Evolutionary conservation across 2,329 filamentous ascomycete species (phyloP).

Genomic region (Setomelanomma holmii): DNA sequence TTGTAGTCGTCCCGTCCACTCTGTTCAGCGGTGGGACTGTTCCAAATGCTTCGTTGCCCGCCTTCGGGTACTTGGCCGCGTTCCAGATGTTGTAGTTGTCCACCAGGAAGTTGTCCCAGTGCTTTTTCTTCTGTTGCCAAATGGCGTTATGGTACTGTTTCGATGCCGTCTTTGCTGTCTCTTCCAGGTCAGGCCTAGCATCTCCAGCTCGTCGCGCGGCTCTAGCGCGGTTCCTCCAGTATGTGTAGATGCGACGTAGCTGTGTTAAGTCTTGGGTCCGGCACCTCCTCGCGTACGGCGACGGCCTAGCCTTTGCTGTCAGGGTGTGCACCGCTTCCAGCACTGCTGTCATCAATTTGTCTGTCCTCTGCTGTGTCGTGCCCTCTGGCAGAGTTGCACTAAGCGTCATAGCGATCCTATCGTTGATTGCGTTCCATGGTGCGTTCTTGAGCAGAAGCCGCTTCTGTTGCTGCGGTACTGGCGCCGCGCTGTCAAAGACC

Average conservation of each 20-base stretch:
- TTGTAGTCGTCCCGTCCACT: conserved; percentile 12
- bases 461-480: background rate
- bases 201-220: too few relatives aligned
- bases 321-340: too few relatives aligned
- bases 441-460: too few relatives aligned
- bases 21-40: conserved; percentile 10
- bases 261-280: too few relatives aligned
- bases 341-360: conserved; percentile 9
- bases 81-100: too few relatives aligned
- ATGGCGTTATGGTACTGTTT: conserved; percentile 17
- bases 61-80: too few relatives aligned
- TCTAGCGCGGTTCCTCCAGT: too few relatives aligned
- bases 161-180: conserved; percentile 8
- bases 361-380: conserved; percentile 7
- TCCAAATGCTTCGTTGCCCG: conserved; percentile 14
- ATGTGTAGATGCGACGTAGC: too few relatives aligned
- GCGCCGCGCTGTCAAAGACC: conserved; percentile 1
- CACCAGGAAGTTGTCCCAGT: too few relatives aligned
- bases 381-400: conserved; percentile 2
- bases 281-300: too few relatives aligned
- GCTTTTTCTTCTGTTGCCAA: conserved; percentile 15
- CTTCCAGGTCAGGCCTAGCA: too few relatives aligned
- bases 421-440: conserved; percentile 18
- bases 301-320: too few relatives aligned
- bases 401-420: conserved; percentile 1